Conservation (phyloP, 352 stramenopile species). For the Globisporangium spiculum region DNA sequence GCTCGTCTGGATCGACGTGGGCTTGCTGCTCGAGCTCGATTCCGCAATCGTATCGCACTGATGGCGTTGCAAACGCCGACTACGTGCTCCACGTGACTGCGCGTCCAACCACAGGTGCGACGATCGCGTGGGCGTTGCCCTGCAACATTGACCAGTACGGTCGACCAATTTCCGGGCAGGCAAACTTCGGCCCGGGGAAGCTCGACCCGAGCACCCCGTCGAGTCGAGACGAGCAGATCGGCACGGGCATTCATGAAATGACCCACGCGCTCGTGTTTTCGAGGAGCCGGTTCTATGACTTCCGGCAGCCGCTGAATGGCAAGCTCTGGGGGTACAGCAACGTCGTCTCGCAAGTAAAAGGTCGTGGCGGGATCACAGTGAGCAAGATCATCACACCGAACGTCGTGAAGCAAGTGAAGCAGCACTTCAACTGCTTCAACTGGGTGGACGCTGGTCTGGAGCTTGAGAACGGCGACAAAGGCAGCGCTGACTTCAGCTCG, state of each 20-base stretch:
- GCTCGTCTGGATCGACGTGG: constrained; percentile 41
- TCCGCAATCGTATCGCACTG: constrained; percentile 39
- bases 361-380: constrained; percentile 45
- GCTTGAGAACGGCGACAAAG: constrained; percentile 69
- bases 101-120: constrained; percentile 60
- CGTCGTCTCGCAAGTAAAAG: constrained; percentile 47
- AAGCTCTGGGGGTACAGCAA: constrained; percentile 59
- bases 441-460: constrained; percentile 61
- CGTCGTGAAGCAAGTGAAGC: constrained; percentile 60
- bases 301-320: constrained; percentile 61
- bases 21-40: constrained; percentile 61
- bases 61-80: constrained; percentile 63
- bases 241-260: constrained; percentile 79
- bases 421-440: constrained; percentile 76
- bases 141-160: constrained; percentile 82
- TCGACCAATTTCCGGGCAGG: constrained; percentile 73
- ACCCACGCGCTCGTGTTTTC: constrained; percentile 83
- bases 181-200: constrained; percentile 70
- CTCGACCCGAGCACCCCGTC: constrained; percentile 46
- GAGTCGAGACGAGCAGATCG: constrained; percentile 57
- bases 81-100: constrained; percentile 78
- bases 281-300: constrained; percentile 50
- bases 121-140: constrained; percentile 75
- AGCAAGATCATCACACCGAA: constrained; percentile 77
- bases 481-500: constrained; percentile 57